phyloP scores from a whole-genome alignment of 768 basidiomycete genomes.

The Panaeolus cyanescens region DNA sequence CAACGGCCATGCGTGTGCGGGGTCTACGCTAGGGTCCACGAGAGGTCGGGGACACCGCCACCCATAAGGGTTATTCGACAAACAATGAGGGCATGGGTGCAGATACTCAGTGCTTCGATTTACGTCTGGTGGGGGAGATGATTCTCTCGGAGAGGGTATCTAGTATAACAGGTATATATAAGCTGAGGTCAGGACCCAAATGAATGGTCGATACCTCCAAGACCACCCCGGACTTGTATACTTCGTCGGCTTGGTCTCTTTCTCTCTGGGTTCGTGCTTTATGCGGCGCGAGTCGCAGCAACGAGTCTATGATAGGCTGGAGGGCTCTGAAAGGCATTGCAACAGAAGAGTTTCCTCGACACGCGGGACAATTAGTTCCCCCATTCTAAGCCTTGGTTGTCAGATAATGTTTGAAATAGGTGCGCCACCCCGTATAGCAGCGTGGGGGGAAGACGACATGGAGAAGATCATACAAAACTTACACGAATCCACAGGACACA shows the following conservation, averaged over 20 bases:
- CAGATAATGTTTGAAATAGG: background rate
- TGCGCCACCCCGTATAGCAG: background rate
- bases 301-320: constrained; percentile 69
- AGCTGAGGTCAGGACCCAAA: constrained; percentile 41
- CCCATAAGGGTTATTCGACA: constrained; percentile 67
- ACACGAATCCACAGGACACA: constrained; percentile 84
- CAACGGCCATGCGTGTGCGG: constrained; percentile 74
- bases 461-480: constrained; percentile 37
- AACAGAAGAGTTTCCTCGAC: constrained; percentile 66
- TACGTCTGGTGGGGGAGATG: constrained; percentile 75
- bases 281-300: constrained; percentile 72
- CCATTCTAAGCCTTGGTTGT: constrained; percentile 58
- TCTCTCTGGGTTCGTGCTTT: constrained; percentile 70
- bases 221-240: constrained; percentile 57
- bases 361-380: constrained; percentile 83
- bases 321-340: constrained; percentile 75
- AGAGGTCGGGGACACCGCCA: constrained; percentile 86
- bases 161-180: constrained; percentile 25
- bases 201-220: constrained; percentile 45
- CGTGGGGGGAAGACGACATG: background rate
- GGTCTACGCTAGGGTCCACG: constrained; percentile 65
- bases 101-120: constrained; percentile 65
- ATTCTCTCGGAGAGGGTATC: constrained; percentile 77
- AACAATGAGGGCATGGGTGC: constrained; percentile 81
- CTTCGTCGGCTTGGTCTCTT: constrained; percentile 78